Base-by-base conservation (phyloP, 2,329 filamentous ascomycete species). In the Neofusicoccum ribis region DNA sequence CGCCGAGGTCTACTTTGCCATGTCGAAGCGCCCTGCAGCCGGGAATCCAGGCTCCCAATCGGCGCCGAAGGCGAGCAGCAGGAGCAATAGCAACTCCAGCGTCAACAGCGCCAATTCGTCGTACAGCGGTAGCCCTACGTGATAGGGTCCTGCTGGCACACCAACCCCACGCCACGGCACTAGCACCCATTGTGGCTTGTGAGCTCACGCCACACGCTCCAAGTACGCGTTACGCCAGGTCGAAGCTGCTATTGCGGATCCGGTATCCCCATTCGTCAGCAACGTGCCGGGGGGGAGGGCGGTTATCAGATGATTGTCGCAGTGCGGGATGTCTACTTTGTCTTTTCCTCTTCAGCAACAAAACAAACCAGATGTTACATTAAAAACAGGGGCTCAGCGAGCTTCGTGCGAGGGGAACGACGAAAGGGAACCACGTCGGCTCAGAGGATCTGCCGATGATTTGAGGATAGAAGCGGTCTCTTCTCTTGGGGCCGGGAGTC, bases 1-100 rank as follows among this genome's bases (percentile, higher is more conserved):
- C 27, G 63, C 63, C 7, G 63, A 65, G 47, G 56, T 65, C 23
- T 65, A 65, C 27, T 65, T 23, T 17, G 56, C 54, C 56, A 65
- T 65, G 63, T 44, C 54, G 37, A 60, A 54, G 63, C 63, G 37
- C 44, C 14, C 11, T 15, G 50, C 5, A 3, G 50, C 31, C 14
- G 31, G 9, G n/a, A 50, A 5, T n/a, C 5, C 31, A 14, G 49
- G 5, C 11, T 23, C 23, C 5, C 11, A 9, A 15, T 17, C 31
- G 20, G 36, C 61, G 5, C 14, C 39, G 49, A 6, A 41, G 31
- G 17, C 39, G n/a, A 56, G 50, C 11, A 39, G 41, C 31, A 63
- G 39, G 6, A 56, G 37, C 11, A 54, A 36, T 31, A 63, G 49
- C 46, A n/a, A 34, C 11, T 34, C 43, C 36, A 63, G 59, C 34